Evolutionary conservation across 1,284 basidiomycete species (phyloP), one percentile per base, ranked within the genome.

Genomic region (Apiotrichum gracile): DNA sequence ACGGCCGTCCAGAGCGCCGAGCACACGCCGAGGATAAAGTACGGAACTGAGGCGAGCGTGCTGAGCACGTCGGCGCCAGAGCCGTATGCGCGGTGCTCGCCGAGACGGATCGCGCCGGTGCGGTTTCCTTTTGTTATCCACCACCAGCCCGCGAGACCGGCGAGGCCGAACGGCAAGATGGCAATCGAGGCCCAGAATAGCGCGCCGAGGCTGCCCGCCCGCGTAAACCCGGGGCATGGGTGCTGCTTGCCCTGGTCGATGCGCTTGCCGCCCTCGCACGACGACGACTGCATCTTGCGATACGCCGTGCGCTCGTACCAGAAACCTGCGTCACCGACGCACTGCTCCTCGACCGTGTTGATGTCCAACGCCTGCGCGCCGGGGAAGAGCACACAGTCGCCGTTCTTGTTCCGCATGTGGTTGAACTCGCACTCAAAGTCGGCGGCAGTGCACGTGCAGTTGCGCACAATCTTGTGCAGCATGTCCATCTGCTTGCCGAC

Each of bases 381-480:
- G 3, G 81, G 73, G 2, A 84, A 82, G 17, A 91, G 81, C 0
- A 87, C 85, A 66, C 92, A 96, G 40, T 85, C 76, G 51, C 83
- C 87, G 5, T 78, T 76, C 0, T 69, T 72, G 61, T 91, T 81
- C 58, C 85, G 84, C 54, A 82, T 78, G 67, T 91, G 78, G 72
- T 96, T 96, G 79, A 91, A 97, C 78, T 96, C 92, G 66, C 92
- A 97, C 77, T 97, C 92, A 72, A 96, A 97, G 76, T 97, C 92
- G 0, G 79, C 77, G 12, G 73, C 64, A 0, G 77, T 76, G 64
- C 92, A 97, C 2, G 81, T 74, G 68, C 92, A 97, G 58, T 87
- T 85, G 50, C 81, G 76, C 26, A 85, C 80, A 22, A 88, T 69
- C 33, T 77, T 80, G 33, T 79, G 54, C 64, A 76, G 35, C 71